A percentile compares a stretch with the other conserved stretches of the same genome.
phyloP scores from a whole-genome alignment of 1,139 yeast species.

The Blastobotrys arbuscula region DNA sequence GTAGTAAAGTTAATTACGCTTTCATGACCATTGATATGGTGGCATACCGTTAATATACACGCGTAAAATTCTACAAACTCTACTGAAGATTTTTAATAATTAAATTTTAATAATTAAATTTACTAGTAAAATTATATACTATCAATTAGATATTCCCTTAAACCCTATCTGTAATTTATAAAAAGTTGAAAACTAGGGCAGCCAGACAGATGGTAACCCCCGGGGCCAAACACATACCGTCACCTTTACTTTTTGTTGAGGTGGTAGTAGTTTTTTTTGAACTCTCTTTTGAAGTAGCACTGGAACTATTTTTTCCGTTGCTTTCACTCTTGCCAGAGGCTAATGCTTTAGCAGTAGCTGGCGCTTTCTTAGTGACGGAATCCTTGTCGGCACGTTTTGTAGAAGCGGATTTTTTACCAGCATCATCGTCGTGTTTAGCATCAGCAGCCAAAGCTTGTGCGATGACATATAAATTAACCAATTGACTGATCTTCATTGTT shows the following conservation, averaged over 20 bases:
- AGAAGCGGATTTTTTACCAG: not conserved
- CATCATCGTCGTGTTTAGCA: not conserved
- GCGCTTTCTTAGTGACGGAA: too few species aligned
- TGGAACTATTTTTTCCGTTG: not conserved
- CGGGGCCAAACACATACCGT: not conserved
- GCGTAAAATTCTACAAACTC: too few species aligned
- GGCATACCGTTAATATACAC: too few species aligned
- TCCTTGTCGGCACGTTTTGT: too few species aligned
- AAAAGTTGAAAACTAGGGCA: not conserved
- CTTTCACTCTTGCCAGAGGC: not conserved
- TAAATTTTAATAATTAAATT: too few species aligned
- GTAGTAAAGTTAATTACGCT: too few species aligned
- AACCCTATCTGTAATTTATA: too few species aligned
- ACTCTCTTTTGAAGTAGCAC: not conserved
- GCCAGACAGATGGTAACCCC: not conserved
- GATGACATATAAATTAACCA: not conserved
- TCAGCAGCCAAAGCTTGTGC: not conserved
- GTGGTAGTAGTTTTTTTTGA: not conserved
- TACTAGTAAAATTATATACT: too few species aligned
- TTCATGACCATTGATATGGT: too few species aligned
- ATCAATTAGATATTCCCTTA: too few species aligned
- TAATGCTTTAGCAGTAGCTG: not conserved
- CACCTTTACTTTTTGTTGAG: not conserved
- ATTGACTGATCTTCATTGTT: not conserved
- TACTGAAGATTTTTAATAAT: too few species aligned